Evolutionary conservation across 345 rosid genomes (phyloP).

Genomic region (Gossypium ekmanianum): DNA sequence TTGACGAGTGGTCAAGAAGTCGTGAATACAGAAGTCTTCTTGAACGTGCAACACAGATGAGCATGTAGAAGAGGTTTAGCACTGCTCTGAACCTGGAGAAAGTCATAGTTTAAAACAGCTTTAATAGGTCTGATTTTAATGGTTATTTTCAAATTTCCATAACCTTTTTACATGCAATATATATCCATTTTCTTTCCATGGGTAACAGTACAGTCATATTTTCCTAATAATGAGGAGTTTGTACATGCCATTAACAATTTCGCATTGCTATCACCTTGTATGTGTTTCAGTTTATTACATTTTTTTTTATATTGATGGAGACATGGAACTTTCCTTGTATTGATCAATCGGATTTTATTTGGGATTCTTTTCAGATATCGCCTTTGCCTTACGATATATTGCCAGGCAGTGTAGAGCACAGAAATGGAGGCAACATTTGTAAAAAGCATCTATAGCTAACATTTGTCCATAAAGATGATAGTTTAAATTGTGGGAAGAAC

Average conservation of each 20-base stretch:
- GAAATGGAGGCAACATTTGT: background rate
- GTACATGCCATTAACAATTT: background rate
- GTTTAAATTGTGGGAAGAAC: background rate
- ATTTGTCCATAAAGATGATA: background rate
- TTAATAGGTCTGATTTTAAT: background rate
- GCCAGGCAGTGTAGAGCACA: background rate
- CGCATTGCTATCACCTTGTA: background rate
- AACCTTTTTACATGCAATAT: background rate
- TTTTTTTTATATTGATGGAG: background rate
- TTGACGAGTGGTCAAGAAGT: slow-evolving; percentile 92
- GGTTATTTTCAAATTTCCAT: slow-evolving; percentile 8
- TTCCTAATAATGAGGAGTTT: background rate
- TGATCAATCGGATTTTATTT: background rate
- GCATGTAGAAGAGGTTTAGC: slow-evolving; percentile 35
- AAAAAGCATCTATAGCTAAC: background rate
- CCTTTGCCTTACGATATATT: too few relatives aligned
- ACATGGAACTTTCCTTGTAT: background rate
- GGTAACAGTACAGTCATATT: background rate
- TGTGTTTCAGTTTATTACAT: background rate
- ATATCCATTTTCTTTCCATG: background rate
- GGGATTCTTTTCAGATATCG: background rate
- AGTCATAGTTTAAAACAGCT: slow-evolving; percentile 11
- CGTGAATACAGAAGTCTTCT: slow-evolving; percentile 57
- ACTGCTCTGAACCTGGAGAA: slow-evolving; percentile 13
- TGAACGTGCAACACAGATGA: slow-evolving; percentile 48